These are phyloP conservation scores for Tuber microsphaerosporum DNA, from an alignment of 495 filamentous ascomycete genomes.

Conservation along the genomic window DNA sequence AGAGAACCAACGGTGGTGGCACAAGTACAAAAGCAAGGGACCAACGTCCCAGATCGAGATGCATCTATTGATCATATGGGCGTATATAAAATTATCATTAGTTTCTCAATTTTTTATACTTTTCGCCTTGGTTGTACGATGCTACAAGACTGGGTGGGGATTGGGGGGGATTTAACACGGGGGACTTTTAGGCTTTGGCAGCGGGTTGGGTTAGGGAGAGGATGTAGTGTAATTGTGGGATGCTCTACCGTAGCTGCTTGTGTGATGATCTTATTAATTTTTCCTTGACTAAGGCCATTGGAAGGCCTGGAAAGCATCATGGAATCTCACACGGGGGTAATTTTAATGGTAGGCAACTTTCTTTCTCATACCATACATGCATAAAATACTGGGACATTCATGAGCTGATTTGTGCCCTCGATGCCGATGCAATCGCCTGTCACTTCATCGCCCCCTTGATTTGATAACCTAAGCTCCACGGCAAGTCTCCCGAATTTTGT, in stretches of 20 bases:
- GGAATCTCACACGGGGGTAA: not conserved
- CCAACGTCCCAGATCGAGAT: not conserved
- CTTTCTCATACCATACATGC: not conserved
- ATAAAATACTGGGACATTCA: not conserved
- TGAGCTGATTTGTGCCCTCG: not conserved
- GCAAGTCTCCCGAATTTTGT: not conserved
- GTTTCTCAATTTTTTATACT: not conserved
- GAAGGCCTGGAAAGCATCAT: not conserved
- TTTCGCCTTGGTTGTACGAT: not conserved
- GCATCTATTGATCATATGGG: not conserved
- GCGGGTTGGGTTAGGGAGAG: not conserved
- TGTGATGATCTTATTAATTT: not conserved
- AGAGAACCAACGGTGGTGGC: not conserved
- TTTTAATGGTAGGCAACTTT: not conserved
- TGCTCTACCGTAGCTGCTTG: not conserved
- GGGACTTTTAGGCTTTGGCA: not conserved
- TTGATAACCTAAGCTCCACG: not conserved
- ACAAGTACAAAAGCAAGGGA: not conserved
- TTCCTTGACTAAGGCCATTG: not conserved
- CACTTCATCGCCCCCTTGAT: not conserved
- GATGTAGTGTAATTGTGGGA: not conserved
- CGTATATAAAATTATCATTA: not conserved
- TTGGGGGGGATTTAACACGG: not conserved
- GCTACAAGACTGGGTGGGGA: not conserved
- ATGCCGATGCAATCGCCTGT: not conserved